Base-by-base conservation (phyloP, 2,329 filamentous ascomycete species). In the Dryadomyces quercivorus region DNA sequence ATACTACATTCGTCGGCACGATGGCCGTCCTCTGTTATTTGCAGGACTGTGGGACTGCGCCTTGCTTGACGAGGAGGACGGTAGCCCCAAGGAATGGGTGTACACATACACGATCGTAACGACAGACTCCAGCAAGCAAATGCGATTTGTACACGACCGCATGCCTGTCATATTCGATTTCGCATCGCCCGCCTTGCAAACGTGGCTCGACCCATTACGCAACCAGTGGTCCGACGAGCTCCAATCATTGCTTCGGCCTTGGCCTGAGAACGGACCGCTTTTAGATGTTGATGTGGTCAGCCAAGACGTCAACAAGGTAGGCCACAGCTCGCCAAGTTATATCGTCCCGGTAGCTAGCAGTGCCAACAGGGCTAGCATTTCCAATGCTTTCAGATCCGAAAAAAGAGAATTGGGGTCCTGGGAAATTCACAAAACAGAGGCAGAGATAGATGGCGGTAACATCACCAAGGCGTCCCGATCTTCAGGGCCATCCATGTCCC, bases 81-180 rank as follows among this genome's bases (percentile, higher is more conserved):
- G 50, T 22, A 52, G 54, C 43, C 47, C 60, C 36, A 59, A 62
- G 63, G 47, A 77, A 87, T 59, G 87, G 66, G 70, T 82, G 5
- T 96, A 92, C 66, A 94, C 89, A 0, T 98, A 95, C 68, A 92
- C 91, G 1, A 82, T 98, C 65, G 92, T 97, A 66, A 98, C 93
- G 1, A 97, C 92, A 1, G 79, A 85, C 57, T 87, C 89, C 8
- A 95, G 92, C 63, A 75, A 83, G 58, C 86, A 92, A 65, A 75
- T 97, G 50, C 82, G 76, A 31, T 97, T 95, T 61, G 74, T 98
- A 18, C 93, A 98, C 65, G 86, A 95, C 63, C 84, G 93, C 16
- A 98, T 98, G 93, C 93, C 93, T 0, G 92, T 95, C 6, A 87
- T 97, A 34, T 68, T 98, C 1, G 84, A 96, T 6, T 82, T 86